Base-by-base conservation (phyloP, 768 basidiomycete genomes). In the Suillus lakei region DNA sequence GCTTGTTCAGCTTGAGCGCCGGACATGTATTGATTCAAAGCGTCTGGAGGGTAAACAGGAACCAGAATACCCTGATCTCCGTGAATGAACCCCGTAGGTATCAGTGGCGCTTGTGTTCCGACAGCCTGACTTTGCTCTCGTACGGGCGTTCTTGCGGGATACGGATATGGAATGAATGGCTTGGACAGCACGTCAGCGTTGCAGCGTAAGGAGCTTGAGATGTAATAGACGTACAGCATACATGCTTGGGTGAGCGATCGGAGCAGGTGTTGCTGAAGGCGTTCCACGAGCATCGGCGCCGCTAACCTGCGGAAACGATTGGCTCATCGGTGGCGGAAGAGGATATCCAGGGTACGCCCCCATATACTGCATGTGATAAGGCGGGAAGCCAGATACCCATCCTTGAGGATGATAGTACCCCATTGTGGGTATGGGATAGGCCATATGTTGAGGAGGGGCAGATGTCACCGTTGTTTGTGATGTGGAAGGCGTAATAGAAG, bases 41-140 rank as follows among this genome's bases (percentile, higher is more conserved):
- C 90, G 54, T 92, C 91, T 4, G 87, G 87, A 30, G 84, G 85
- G 72, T 92, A 92, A 38, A 91, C 83, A 28, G 91, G 84, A 48
- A 91, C 85, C 34, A 92, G 80, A n/a, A 86, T 86, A 5, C 91
- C 90, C 60, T 89, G 88, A 63, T 91, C 88, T 62, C 88, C 87
- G 66, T 91, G 89, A 61, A 90, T 85, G 70, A 91, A 92, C 2
- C 89, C 88, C 0, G 87, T 85, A 1, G 90, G 87, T 51, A 84
- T 78, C 13, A 91, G 77, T 21, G 91, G 89, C 5, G 89, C 83
- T 69, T 87, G 86, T 38, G 67, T 23, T 59, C 50, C 73, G 71
- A 60, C 69, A 39, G 56, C 76, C 74, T 7, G 64, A 54, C 30
- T 26, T 41, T 41, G 58, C 9, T 59, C 58, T 41, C 58, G 68